Evolutionary conservation across 169 alveolate genomes (phyloP).

Genomic region (Plasmodium knowlesi): DNA sequence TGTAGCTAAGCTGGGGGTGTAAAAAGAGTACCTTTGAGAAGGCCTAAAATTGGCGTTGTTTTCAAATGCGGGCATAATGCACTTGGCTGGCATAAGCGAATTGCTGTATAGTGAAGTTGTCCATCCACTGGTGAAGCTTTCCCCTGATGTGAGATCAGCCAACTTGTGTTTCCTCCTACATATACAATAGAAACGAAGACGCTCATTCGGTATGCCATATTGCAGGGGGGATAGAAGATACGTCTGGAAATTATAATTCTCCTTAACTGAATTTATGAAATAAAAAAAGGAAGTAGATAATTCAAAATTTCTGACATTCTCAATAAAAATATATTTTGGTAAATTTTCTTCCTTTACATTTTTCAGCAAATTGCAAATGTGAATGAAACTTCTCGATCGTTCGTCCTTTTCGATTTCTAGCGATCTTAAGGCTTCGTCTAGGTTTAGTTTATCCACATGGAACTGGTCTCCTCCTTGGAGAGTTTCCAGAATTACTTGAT

Average conservation of each 20-base stretch:
- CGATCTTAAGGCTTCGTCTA: not conserved
- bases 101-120: not conserved
- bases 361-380: conserved; percentile 42
- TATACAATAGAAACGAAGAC: conserved; percentile 70
- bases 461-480: not conserved
- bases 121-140: not conserved
- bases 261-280: conserved; percentile 44
- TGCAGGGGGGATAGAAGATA: conserved; percentile 61
- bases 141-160: not conserved
- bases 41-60: not conserved
- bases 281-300: conserved; percentile 50
- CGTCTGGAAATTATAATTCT: conserved; percentile 60
- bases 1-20: conserved; percentile 52
- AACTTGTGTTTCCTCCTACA: conserved; percentile 17
- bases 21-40: not conserved
- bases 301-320: conserved; percentile 69
- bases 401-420: conserved; percentile 45
- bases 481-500: not conserved
- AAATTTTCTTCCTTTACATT: conserved; percentile 19
- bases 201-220: conserved; percentile 70
- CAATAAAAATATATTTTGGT: conserved; percentile 70
- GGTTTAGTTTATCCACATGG: not conserved
- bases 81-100: conserved; percentile 44
- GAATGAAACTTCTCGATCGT: conserved; percentile 50
- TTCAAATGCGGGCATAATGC: conserved; percentile 1